Percentiles rank a stretch among this genome's conserved stretches.
Conservation (phyloP, 2,329 filamentous ascomycete species). For the Sporothrix euskadiensis region DNA sequence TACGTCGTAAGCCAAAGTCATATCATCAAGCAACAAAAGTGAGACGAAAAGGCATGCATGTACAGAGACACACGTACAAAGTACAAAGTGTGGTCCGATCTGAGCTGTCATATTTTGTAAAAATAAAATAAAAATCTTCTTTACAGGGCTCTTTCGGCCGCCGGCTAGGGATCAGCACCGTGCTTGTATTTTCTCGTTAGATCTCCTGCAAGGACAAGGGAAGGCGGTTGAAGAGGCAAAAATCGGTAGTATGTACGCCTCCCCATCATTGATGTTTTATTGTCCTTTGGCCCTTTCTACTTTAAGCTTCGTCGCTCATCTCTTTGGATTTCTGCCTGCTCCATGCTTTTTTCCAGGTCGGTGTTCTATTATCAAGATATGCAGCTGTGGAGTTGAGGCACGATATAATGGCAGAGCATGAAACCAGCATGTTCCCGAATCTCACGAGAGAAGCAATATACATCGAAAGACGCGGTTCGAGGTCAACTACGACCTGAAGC, state of each 20-base stretch:
- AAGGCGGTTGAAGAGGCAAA: not conserved
- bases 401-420: not conserved
- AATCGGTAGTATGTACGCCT: not conserved
- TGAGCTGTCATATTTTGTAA: slow-evolving; percentile 12
- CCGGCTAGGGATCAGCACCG: not conserved
- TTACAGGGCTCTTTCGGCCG: not conserved
- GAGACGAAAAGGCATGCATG: not conserved
- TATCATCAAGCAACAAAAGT: not conserved
- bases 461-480: not conserved
- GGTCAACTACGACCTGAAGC: not conserved
- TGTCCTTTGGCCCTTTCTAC: too few relatives aligned
- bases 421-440: not conserved
- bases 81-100: not conserved
- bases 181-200: not conserved
- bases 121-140: too few relatives aligned
- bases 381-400: not conserved
- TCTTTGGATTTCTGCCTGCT: not conserved
- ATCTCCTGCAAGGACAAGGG: not conserved
- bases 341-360: not conserved
- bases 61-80: not conserved
- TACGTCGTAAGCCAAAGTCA: not conserved
- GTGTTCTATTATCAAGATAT: not conserved
- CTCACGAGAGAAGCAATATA: not conserved
- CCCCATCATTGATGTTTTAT: not conserved
- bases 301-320: not conserved